phyloP scores from a whole-genome alignment of 2,329 filamentous ascomycete species.

The Hypoxylon sp. region DNA sequence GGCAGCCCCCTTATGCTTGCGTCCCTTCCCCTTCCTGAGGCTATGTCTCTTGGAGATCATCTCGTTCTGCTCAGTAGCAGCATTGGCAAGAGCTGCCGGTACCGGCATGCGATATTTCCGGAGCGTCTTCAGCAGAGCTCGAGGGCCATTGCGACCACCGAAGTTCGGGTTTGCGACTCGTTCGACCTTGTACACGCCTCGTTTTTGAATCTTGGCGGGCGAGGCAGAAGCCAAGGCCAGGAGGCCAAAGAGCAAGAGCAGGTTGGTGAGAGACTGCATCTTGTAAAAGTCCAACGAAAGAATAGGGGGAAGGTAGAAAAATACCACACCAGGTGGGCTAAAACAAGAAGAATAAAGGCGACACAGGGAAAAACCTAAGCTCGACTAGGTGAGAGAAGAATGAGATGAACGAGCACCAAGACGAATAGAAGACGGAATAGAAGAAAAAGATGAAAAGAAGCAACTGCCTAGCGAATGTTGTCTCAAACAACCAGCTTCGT shows the following conservation, averaged over 20 bases:
- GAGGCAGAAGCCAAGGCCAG: constrained; percentile 42
- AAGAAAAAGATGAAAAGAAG: constrained; percentile 22
- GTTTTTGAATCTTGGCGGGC: constrained; percentile 41
- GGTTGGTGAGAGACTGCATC: constrained; percentile 42
- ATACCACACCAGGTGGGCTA: constrained; percentile 42
- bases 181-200: constrained; percentile 46
- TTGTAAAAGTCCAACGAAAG: constrained; percentile 16
- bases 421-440: constrained; percentile 24
- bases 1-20: constrained; percentile 12
- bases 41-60: constrained; percentile 42
- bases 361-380: constrained; percentile 16
- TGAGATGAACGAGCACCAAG: constrained; percentile 18
- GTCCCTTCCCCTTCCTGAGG: constrained; percentile 33
- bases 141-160: constrained; percentile 43
- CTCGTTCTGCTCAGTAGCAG: constrained; percentile 36
- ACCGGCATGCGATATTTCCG: constrained; percentile 46
- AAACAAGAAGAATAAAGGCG: constrained; percentile 22
- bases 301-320: constrained; percentile 13
- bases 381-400: constrained; percentile 18
- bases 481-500: constrained; percentile 33
- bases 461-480: constrained; percentile 31
- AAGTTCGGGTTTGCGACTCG: constrained; percentile 44
- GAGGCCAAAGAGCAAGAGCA: constrained; percentile 41
- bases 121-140: constrained; percentile 44
- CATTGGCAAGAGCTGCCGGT: constrained; percentile 38